Percentiles rank a stretch among this genome's conserved stretches.
Evolutionary conservation across 148 eudicot genomes (phyloP).

Genomic region (Arbutus unedo): DNA sequence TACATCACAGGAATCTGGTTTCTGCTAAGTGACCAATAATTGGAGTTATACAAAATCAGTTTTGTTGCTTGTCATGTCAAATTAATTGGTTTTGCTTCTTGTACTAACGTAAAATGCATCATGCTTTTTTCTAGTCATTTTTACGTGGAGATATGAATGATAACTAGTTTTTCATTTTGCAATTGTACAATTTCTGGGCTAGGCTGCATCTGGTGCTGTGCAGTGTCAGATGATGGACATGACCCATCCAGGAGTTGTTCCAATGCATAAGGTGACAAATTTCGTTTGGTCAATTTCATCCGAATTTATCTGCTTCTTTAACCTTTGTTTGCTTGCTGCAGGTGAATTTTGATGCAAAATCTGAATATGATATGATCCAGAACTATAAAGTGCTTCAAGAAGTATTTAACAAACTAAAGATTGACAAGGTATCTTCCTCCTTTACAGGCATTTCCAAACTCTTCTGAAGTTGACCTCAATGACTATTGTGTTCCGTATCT

Average conservation of each 20-base stretch:
- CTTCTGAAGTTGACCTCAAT: background rate
- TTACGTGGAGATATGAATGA: background rate
- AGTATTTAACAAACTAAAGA: conserved; percentile 84
- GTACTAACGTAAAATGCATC: background rate
- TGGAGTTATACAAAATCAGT: background rate
- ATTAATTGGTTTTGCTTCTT: background rate
- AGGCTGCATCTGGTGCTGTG: conserved; percentile 97
- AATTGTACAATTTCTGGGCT: conserved; percentile 13
- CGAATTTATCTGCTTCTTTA: background rate
- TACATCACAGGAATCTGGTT: background rate
- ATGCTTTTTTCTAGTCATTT: background rate
- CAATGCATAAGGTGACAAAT: conserved; percentile 80
- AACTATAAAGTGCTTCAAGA: conserved; percentile 95
- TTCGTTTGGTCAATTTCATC: background rate
- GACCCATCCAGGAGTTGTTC: conserved; percentile 79
- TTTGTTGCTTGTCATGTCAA: background rate
- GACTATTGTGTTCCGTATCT: background rate
- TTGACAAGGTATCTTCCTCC: conserved; percentile 55
- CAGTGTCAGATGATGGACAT: conserved; percentile 97
- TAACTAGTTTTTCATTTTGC: background rate
- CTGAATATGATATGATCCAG: conserved; percentile 92
- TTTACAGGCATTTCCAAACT: background rate
- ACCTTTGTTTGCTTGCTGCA: conserved; percentile 16
- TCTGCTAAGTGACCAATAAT: background rate
- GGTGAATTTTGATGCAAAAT: conserved; percentile 92